Evolutionary conservation across 352 stramenopile genomes (phyloP).

Genomic region (Pythium pectinolyticum): DNA sequence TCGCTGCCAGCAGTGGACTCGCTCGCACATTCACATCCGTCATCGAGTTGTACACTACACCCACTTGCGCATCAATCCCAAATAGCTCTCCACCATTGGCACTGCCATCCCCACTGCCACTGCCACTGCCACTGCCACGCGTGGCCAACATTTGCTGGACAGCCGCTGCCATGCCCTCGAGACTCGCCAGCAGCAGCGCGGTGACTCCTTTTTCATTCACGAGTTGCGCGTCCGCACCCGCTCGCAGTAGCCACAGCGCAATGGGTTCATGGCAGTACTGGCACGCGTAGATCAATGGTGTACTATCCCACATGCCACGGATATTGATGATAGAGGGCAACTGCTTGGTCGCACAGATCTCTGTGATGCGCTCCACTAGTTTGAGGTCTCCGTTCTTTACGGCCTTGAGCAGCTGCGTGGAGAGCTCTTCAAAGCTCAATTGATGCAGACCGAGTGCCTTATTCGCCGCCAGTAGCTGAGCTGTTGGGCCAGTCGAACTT

Average conservation of each 20-base stretch:
- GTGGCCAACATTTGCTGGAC: constrained; percentile 42
- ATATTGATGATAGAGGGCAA: constrained; percentile 51
- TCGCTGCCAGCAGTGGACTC: constrained; percentile 60
- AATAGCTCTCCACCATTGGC: not conserved
- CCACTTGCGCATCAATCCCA: constrained; percentile 48
- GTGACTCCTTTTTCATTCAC: constrained; percentile 75
- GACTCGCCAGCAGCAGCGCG: constrained; percentile 62
- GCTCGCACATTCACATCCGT: constrained; percentile 59
- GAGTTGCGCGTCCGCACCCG: constrained; percentile 40
- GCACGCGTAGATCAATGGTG: constrained; percentile 70
- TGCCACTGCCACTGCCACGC: too few relatives aligned
- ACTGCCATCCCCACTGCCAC: too few relatives aligned
- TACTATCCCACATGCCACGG: constrained; percentile 84
- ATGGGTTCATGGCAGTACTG: constrained; percentile 61
- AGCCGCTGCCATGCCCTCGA: constrained; percentile 59
- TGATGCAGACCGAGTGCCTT: constrained; percentile 17
- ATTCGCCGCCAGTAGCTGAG: not conserved
- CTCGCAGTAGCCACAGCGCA: constrained; percentile 57
- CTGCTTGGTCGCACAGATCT: constrained; percentile 7
- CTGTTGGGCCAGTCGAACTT: constrained; percentile 1
- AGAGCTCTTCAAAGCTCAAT: constrained; percentile 45
- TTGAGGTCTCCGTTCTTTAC: constrained; percentile 58
- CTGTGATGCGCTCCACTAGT: constrained; percentile 38
- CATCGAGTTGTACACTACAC: constrained; percentile 71
- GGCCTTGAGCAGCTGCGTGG: constrained; percentile 63